phyloP scores from a whole-genome alignment of 1,284 basidiomycete species.

The Leccinum fuscescens region DNA sequence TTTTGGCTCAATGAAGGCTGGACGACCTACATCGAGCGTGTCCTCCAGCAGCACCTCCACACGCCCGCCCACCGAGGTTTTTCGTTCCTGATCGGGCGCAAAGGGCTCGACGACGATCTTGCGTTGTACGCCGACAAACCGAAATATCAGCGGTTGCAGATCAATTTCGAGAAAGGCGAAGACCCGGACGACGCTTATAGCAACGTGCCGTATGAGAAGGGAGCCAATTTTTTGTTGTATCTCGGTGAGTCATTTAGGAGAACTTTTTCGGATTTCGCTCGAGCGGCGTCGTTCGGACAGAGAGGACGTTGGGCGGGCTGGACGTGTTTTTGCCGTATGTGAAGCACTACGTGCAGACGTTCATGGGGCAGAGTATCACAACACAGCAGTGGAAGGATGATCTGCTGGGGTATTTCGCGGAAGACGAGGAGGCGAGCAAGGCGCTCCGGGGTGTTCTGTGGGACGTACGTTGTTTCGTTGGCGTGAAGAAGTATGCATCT shows the following conservation, averaged over 20 bases:
- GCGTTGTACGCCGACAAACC: constrained; percentile 49
- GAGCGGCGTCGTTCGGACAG: constrained; percentile 34
- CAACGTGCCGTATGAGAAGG: constrained; percentile 72
- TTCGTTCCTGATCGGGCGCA: constrained; percentile 74
- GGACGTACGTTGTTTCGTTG: constrained; percentile 50
- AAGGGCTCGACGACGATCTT: constrained; percentile 73
- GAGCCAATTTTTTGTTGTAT: constrained; percentile 70
- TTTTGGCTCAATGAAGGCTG: constrained; percentile 96
- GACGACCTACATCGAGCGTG: constrained; percentile 92
- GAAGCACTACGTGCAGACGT: constrained; percentile 77
- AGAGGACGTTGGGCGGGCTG: constrained; percentile 83
- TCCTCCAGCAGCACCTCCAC: constrained; percentile 75
- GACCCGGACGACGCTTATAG: constrained; percentile 85
- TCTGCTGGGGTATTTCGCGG: constrained; percentile 76
- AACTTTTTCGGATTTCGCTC: neutral
- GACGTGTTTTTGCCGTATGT: constrained; percentile 84
- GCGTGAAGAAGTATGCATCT: neutral
- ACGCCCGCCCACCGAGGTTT: constrained; percentile 82
- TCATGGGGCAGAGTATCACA: constrained; percentile 81
- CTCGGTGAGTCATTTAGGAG: constrained; percentile 43
- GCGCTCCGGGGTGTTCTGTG: constrained; percentile 77
- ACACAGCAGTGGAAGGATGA: constrained; percentile 89
- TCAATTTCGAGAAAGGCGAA: constrained; percentile 81
- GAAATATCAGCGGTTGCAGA: constrained; percentile 83
- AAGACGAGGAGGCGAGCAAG: constrained; percentile 57